A percentile compares a stretch with the other conserved stretches of the same genome.
phyloP scores from a whole-genome alignment of 306 rosid genomes.

The Sicyos baderoa region DNA sequence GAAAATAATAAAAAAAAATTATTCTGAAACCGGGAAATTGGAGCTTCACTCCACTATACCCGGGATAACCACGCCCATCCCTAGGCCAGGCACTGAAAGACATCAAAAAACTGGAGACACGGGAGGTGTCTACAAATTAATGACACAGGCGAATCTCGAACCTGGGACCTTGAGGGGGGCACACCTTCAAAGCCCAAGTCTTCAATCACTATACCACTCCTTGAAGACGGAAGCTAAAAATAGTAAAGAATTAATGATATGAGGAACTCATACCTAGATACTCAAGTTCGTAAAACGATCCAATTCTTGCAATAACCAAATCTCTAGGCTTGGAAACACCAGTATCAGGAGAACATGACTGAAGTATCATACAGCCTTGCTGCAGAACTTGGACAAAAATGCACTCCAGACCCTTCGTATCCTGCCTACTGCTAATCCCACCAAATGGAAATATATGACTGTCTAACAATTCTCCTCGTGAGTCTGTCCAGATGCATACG shows the following conservation, averaged over 20 bases:
- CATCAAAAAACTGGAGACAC: no score
- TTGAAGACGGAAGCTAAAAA: not conserved
- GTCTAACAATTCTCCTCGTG: conserved; percentile 93
- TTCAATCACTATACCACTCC: no score
- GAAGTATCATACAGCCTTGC: conserved; percentile 93
- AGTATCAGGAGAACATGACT: conserved; percentile 60
- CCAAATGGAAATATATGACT: conserved; percentile 89
- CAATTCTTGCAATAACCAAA: conserved; percentile 90
- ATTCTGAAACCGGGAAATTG: no score
- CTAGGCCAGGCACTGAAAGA: no score
- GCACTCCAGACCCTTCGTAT: conserved; percentile 94
- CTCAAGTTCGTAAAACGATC: conserved; percentile 91
- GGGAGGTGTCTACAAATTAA: no score
- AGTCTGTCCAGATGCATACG: conserved; percentile 94
- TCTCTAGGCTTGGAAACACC: conserved; percentile 80
- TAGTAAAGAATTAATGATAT: not conserved
- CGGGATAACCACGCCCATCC: no score
- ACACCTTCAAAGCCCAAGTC: no score
- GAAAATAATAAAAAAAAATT: conserved; percentile 1
- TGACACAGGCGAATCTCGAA: no score
- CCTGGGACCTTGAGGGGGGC: no score
- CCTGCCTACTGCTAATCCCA: conserved; percentile 99
- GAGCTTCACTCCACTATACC: no score
- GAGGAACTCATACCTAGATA: conserved; percentile 58
- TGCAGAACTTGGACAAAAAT: conserved; percentile 92